Conservation (phyloP, 2,329 filamentous ascomycete species). For the Stachybotrys elegans region DNA sequence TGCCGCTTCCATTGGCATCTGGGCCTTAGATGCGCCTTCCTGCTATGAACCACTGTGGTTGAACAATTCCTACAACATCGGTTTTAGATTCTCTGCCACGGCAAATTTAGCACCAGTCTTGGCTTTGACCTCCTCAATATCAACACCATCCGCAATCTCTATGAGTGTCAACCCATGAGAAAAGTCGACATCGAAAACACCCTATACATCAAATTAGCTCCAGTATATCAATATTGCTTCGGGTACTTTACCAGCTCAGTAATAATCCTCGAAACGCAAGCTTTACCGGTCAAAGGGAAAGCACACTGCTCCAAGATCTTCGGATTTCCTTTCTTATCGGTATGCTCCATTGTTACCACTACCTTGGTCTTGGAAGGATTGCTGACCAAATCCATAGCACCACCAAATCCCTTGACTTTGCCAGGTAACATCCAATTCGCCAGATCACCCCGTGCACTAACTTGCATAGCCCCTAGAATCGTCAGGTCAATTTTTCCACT, state of each 20-base stretch:
- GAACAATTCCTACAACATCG: background rate
- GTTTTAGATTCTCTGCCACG: background rate
- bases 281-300: constrained; percentile 79
- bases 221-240: background rate
- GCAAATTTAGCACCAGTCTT: background rate
- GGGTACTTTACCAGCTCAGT: constrained; percentile 53
- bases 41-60: background rate
- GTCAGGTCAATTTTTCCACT: constrained; percentile 77
- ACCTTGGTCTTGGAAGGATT: constrained; percentile 84
- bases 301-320: constrained; percentile 93
- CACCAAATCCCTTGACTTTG: constrained; percentile 88
- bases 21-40: no score
- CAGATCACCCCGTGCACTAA: constrained; percentile 67
- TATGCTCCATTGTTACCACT: constrained; percentile 91
- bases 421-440: constrained; percentile 91
- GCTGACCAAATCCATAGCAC: constrained; percentile 87
- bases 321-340: constrained; percentile 84
- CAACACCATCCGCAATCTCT: background rate
- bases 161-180: background rate
- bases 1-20: no score
- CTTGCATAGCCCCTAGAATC: constrained; percentile 85
- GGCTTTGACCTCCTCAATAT: background rate
- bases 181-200: background rate
- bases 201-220: background rate
- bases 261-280: constrained; percentile 86